Conservation (phyloP, 2,329 filamentous ascomycete species). For the Tolypocladium capitatum region DNA sequence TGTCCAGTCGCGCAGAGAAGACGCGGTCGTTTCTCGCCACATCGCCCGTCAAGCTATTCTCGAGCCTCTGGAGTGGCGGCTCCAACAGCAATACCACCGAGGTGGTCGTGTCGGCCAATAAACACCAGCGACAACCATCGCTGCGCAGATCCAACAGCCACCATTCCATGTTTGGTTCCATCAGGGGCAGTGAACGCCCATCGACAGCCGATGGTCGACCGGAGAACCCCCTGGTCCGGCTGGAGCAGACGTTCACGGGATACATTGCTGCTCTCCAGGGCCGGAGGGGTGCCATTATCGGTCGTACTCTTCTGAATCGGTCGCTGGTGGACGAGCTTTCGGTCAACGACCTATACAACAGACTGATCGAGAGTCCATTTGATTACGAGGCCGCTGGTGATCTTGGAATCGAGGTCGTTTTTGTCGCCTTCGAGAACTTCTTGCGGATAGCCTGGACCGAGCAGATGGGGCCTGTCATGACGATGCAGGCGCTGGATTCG, state of each 20-base stretch:
- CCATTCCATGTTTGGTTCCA: slow-evolving; percentile 42
- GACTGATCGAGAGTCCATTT: slow-evolving; percentile 68
- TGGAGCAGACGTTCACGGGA: slow-evolving; percentile 76
- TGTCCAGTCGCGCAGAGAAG: slow-evolving; percentile 50
- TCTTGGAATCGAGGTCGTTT: slow-evolving; percentile 68
- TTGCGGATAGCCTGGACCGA: slow-evolving; percentile 77
- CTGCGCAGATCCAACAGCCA: slow-evolving; percentile 31
- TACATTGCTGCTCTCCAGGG: slow-evolving; percentile 73
- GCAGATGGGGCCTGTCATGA: slow-evolving; percentile 75
- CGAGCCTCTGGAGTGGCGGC: slow-evolving; percentile 60
- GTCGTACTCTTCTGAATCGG: slow-evolving; percentile 59
- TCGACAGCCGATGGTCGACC: slow-evolving; percentile 36
- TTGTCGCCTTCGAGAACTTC: slow-evolving; percentile 90
- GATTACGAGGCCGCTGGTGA: slow-evolving; percentile 66
- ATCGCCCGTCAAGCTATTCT: slow-evolving; percentile 86
- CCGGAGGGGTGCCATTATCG: slow-evolving; percentile 77
- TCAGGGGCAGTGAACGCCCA: slow-evolving; percentile 26
- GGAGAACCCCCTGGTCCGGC: slow-evolving; percentile 53
- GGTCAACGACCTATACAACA: slow-evolving; percentile 85
- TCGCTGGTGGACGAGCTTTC: slow-evolving; percentile 59
- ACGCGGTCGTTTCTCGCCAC: slow-evolving; percentile 57
- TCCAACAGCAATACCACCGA: slow-evolving; percentile 25
- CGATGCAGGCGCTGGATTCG: slow-evolving; percentile 53
- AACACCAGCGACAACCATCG: slow-evolving; percentile 27
- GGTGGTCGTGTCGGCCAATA: slow-evolving; percentile 15